Conservation (phyloP, 208 protist genomes). For the Leishmania turanica region DNA sequence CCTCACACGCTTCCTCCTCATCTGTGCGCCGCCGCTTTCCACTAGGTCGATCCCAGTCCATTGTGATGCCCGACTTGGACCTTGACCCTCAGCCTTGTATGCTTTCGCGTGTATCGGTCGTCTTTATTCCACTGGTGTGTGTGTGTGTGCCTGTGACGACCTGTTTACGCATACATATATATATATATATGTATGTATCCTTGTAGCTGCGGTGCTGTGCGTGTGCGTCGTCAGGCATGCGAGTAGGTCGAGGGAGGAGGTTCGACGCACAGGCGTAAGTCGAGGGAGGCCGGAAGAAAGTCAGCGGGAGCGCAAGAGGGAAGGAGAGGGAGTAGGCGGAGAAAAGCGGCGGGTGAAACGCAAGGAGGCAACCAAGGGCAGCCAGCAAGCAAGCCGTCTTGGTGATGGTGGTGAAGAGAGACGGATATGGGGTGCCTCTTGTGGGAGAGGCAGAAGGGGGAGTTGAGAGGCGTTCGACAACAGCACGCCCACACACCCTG, state of each 20-base stretch:
- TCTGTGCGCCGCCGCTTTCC: slow-evolving; percentile 45
- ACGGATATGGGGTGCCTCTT: not conserved
- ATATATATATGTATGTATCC: too few species aligned
- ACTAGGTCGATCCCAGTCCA: slow-evolving; percentile 16
- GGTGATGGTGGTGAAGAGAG: not conserved
- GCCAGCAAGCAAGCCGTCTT: not conserved
- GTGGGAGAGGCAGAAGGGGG: not conserved
- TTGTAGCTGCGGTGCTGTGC: not conserved
- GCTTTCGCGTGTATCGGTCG: not conserved
- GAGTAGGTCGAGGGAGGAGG: not conserved
- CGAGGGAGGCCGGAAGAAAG: not conserved
- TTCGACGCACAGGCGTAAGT: not conserved
- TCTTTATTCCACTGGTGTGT: not conserved
- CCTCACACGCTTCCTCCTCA: slow-evolving; percentile 70
- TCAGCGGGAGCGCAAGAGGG: not conserved
- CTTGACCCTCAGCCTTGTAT: not conserved
- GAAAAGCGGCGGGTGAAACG: not conserved
- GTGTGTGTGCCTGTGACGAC: not conserved
- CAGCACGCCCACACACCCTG: not conserved
- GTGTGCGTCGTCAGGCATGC: not conserved
- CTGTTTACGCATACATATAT: not conserved
- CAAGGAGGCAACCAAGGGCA: not conserved
- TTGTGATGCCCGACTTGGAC: not conserved
- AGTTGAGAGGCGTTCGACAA: not conserved
- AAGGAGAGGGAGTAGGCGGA: not conserved